A percentile compares a stretch with the other conserved stretches of the same genome.
Evolutionary conservation across 768 basidiomycete species (phyloP).

Genomic region (Pholiota conissans): DNA sequence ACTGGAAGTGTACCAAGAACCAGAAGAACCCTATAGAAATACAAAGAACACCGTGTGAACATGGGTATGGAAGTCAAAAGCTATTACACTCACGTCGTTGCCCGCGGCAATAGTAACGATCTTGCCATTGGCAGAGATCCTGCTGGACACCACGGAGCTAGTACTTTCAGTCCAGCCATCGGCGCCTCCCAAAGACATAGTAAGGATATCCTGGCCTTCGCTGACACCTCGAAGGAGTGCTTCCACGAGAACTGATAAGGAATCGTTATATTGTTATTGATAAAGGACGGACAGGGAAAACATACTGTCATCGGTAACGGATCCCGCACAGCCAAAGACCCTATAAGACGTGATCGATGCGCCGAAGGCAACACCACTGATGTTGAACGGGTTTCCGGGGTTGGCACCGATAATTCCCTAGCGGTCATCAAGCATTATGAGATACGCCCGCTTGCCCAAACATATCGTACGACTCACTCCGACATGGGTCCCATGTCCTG

Average conservation of each 20-base stretch:
- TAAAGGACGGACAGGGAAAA: no score
- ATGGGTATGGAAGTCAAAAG: neutral
- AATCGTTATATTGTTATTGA: no score
- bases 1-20: slow-evolving; percentile 60
- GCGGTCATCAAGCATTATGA: neutral
- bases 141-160: slow-evolving; percentile 53
- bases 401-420: slow-evolving; percentile 63
- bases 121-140: slow-evolving; percentile 56
- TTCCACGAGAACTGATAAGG: slow-evolving; percentile 44
- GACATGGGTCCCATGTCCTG: slow-evolving; percentile 57
- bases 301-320: slow-evolving; percentile 52
- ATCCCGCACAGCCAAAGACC: slow-evolving; percentile 60
- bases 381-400: slow-evolving; percentile 59
- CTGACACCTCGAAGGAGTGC: slow-evolving; percentile 49
- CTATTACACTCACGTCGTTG: slow-evolving; percentile 34
- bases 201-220: slow-evolving; percentile 63
- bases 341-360: slow-evolving; percentile 56
- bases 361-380: slow-evolving; percentile 69
- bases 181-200: slow-evolving; percentile 62
- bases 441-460: no score
- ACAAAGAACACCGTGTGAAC: neutral
- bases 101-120: slow-evolving; percentile 67
- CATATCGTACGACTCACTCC: slow-evolving; percentile 17
- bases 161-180: slow-evolving; percentile 65
- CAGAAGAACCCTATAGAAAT: slow-evolving; percentile 43